Evolutionary conservation across 2,329 filamentous ascomycete species (phyloP), one percentile per base, ranked within the genome.

Genomic region (Calonectria ilicicola): DNA sequence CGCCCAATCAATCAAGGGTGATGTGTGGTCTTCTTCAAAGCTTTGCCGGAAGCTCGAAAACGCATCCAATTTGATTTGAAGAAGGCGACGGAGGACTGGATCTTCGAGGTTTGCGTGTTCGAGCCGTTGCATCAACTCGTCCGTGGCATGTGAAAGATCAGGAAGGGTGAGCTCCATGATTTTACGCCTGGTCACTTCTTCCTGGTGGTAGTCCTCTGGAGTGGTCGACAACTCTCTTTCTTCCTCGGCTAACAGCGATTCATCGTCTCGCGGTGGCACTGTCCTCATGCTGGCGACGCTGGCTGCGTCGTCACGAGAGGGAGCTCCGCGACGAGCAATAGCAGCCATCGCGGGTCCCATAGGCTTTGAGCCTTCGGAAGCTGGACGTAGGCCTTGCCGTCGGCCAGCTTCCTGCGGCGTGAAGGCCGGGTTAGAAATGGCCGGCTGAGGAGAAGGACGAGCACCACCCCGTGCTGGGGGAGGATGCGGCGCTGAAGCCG

Each of bases 1-100:
- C 10, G 67, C 51, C 63, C 78, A 76, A 74, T 84, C 78, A 27
- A 86, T 77, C 56, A 85, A 81, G 0, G 77, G 75, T 3, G 67
- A 70, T 6, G 70, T 65, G 2, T 69, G 35, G 7, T 74, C 69
- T n/a, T 70, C 66, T 15, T 77, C 72, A 63, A 80, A 84, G 35
- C 78, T 72, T 9, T 76, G 70, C 8, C 79, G 78, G 35, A 80
- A 75, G 35, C 69, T 72, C 32, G 74, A 72, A 67, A 84, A 83
- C 9, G 77, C 66, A 17, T 73, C 74, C 58, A 78, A 74, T 47
- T 81, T 83, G 35, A 81, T 77, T 19, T 70, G 49, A 12, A 82
- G 70, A 23, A 79, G 74, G 14, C 72, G 70, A 29, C 69, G 65
- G 29, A 77, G 77, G 21, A 83, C 67, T 10, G 73, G 67, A 47